Percentiles rank a stretch among this genome's conserved stretches.
Evolutionary conservation across 2,329 filamentous ascomycete species (phyloP).

Genomic region (Nothophaeocryptopus gaeumannii): DNA sequence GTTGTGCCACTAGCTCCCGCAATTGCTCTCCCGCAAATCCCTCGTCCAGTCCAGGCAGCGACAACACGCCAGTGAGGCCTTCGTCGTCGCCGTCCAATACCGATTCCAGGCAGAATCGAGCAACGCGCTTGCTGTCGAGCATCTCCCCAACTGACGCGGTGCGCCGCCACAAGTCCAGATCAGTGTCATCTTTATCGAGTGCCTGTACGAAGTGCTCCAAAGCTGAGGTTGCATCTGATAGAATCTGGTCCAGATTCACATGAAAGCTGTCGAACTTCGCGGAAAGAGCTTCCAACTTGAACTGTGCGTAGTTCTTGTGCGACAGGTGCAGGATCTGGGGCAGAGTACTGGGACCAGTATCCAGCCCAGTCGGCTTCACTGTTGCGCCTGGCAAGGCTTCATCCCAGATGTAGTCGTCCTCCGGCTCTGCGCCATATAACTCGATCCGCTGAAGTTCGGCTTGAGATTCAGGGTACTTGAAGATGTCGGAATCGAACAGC

Average conservation of each 20-base stretch:
- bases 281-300: conserved; percentile 64
- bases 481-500: conserved; percentile 89
- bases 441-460: conserved; percentile 78
- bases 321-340: conserved; percentile 88
- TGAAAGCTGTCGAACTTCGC: conserved; percentile 27
- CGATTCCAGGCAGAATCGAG: conserved; percentile 62
- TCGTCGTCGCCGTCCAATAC: conserved; percentile 62
- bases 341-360: conserved; percentile 74
- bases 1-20: conserved; percentile 45
- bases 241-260: conserved; percentile 29
- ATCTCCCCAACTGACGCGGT: conserved; percentile 57
- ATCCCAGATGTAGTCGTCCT: conserved; percentile 38
- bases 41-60: conserved; percentile 59
- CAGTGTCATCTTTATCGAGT: conserved; percentile 62
- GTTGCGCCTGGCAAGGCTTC: conserved; percentile 40
- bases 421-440: conserved; percentile 45
- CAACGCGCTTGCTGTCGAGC: conserved; percentile 57
- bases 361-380: conserved; percentile 51
- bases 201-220: conserved; percentile 59
- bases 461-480: conserved; percentile 81
- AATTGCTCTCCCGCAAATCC: conserved; percentile 54
- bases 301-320: conserved; percentile 94
- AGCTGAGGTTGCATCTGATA: conserved; percentile 41
- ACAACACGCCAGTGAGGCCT: conserved; percentile 51
- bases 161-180: conserved; percentile 63